Evolutionary conservation across 176 grass and related monocot genomes (phyloP), one percentile per base, ranked within the genome.

Genomic region (Lolium rigidum): DNA sequence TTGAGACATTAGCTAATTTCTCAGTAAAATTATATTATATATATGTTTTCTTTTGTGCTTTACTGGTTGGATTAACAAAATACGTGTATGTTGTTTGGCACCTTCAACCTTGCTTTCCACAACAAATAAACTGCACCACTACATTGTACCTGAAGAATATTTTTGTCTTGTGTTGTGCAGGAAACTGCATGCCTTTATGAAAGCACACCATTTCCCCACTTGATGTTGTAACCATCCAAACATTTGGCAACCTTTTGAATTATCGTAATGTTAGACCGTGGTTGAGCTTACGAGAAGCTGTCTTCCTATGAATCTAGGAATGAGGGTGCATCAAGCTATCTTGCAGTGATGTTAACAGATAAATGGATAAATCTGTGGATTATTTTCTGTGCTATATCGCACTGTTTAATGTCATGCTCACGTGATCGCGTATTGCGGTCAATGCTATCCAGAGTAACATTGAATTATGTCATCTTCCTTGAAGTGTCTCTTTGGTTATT

Each of bases 101-200:
- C 1, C 6, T 38, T 54, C 54, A 50, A 4, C 25, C 18, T 81
- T 67, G 4, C 24, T 51, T 81, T 52, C 47, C 6, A 22, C 6
- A 69, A 38, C 20, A 25, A 47, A 66, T 54, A 15, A 16, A 37
- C 44, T 68, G 44, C 52, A 11, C 64, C 52, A 69, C 13, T 66
- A 8, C 79, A 76, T 16, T 4, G 0, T 35, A 55, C 26, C 37
- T 10, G 22, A 74, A 24, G 20, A 50, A 16, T 24, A 13, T 51
- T 50, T 21, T 13, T 0, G 0, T 48, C 47, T 71, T 10, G 22
- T 70, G 37, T 48, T 88, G 67, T 74, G 82, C 83, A 94, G 92
- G 92, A 41, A 94, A 87, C 74, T 91, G 83, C 46, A 91, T 81
- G 92, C 89, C 89, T 88, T 94, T 94, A 94, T 94, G 89, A 94